Evolutionary conservation across 495 filamentous ascomycete genomes (phyloP), one percentile per base, ranked within the genome.

Genomic region (Penicillium daleae): DNA sequence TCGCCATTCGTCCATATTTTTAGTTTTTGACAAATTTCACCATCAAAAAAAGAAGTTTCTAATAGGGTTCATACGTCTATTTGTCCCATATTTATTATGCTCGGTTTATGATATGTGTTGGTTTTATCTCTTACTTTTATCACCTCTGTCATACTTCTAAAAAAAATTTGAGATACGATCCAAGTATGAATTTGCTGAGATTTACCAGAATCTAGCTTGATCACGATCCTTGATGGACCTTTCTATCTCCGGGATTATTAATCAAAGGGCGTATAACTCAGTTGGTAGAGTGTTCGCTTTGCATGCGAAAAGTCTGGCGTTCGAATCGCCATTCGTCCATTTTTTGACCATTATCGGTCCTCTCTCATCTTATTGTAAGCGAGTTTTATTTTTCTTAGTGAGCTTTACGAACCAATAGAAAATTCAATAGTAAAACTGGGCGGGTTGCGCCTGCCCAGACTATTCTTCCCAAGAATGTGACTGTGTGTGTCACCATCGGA

Each of bases 271-370:
- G 54, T 56, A 29, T 56, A 42, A 42, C 54, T 39, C 37, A 56
- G 54, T 39, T 56, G 54, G 54, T 56, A 56, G 37, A 39, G 54
- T 42, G 54, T 42, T 56, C 54, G 54, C 54, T 56, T 56, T 56
- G 54, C 54, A 56, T 56, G 54, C 54, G 54, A 56, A 42, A 56
- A 42, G 37, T 56, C 54, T 42, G 54, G 54, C 54, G 54, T 56
- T 56, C 54, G 54, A 56, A 42, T 56, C 54, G 54, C 54, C 54
- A 42, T 42, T 56, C 54, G 54, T 56, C 57, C 57, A 60, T 49
- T 35, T 51, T 46, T 39, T 29, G 13, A 8, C 15, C 17, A n/a
- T 37, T 31, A 37, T 3, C 12, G 1, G 24, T 22, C 21, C 8
- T 6, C 0, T 48, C 12, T 10, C 13, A 10, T 0, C 2, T 8